Evolutionary conservation across 306 rosid species (phyloP).

Genomic region (Delonix regia): DNA sequence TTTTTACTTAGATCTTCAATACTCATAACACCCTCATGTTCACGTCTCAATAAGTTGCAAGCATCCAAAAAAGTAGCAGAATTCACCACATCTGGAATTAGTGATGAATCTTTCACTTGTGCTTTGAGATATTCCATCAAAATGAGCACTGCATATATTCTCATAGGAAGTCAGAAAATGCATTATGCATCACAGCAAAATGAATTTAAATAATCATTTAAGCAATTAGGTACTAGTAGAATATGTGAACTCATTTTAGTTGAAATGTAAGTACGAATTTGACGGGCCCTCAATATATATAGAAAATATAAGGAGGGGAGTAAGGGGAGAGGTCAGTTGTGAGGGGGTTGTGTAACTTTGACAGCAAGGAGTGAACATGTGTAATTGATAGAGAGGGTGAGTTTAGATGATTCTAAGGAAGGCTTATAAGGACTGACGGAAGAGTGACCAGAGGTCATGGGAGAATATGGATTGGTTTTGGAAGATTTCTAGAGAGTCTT

Average conservation of each 20-base stretch:
- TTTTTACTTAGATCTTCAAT: constrained; percentile 55
- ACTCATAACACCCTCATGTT: constrained; percentile 40
- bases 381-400: no score
- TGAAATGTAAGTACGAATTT: not conserved
- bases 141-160: constrained; percentile 53
- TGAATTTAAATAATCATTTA: not conserved
- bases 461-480: no score
- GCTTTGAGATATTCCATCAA: constrained; percentile 66
- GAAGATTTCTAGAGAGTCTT: no score
- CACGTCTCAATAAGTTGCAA: constrained; percentile 58
- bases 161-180: constrained; percentile 21
- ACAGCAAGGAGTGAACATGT: no score
- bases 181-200: not conserved
- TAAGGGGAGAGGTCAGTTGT: no score
- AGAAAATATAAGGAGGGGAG: no score
- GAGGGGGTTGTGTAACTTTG: no score
- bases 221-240: not conserved
- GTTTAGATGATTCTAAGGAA: no score
- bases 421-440: no score
- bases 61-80: constrained; percentile 46
- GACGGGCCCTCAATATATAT: no score
- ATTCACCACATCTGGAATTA: constrained; percentile 31
- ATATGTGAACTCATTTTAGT: constrained; percentile 13
- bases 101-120: constrained; percentile 50
- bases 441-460: no score